Base-by-base conservation (phyloP, 2,329 filamentous ascomycete species). In the Colletotrichum siamense region DNA sequence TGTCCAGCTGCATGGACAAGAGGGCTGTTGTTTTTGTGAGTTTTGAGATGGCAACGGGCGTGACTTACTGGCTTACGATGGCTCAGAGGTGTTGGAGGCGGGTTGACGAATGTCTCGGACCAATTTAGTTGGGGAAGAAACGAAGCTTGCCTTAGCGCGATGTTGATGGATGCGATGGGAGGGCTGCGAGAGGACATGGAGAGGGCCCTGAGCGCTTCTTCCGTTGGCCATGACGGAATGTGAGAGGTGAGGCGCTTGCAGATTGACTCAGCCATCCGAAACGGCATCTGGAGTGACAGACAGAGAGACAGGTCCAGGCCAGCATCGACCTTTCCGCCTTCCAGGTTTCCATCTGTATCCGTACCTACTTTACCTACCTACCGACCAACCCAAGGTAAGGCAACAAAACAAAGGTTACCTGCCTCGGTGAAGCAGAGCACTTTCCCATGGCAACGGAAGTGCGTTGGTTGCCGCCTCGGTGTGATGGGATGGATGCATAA, bases 101-200 rank as follows among this genome's bases (percentile, higher is more conserved):
- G 64, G 62, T 62, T 75, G 62, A 59, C 52, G 52, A 71, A 55
- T 72, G 73, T 75, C 73, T 75, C 69, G 44, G 36, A 8, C 52
- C 57, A 72, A 67, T 62, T 63, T 75, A 66, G 73, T 55, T 61
- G 39, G 36, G 16, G 68, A 52, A 62, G 22, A 64, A 67, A 30
- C 73, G 30, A 64, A 62, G 52, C 73, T 34, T 39, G 52, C 61
- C 34, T 71, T 72, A 61, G 73, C 62, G 69, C 36, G 12, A 22
- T 28, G 32, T 30, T 67, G 61, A 67, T 36, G 59, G 30, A 7
- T 49, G 59, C 55, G 52, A 59, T 62, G 28, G 36, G 24, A 61
- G 55, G 55, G 34, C 30, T 16, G 30, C 24, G 24, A 44, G 18
- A 62, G 30, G 26, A 32, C 18, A 32, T n/a, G 9, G 44, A 22